A percentile compares a stretch with the other conserved stretches of the same genome.
Conservation (phyloP, 2,329 filamentous ascomycete species). For the Knufia fluminis region DNA sequence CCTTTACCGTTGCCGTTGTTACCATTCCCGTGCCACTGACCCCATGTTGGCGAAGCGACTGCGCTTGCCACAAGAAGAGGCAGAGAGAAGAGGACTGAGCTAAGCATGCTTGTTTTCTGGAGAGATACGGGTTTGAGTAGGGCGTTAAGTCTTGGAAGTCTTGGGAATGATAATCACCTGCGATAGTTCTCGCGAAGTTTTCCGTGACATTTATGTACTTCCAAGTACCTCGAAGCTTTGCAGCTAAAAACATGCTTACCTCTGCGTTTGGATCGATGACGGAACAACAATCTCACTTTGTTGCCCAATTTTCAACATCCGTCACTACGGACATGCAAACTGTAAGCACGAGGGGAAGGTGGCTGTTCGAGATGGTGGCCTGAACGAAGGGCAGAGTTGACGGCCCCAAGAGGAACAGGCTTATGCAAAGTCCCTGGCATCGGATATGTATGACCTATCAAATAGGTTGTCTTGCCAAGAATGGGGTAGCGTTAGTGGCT, state of each 20-base stretch:
- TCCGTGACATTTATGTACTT: background rate
- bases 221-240: background rate
- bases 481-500: background rate
- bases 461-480: background rate
- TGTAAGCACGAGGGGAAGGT: background rate
- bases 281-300: too few relatives aligned
- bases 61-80: background rate
- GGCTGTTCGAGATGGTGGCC: background rate
- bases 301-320: too few relatives aligned
- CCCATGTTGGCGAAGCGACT: slow-evolving; percentile 5
- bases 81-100: background rate
- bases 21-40: background rate
- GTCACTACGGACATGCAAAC: background rate
- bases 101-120: slow-evolving; percentile 1
- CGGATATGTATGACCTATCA: background rate
- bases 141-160: background rate
- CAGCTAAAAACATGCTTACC: background rate
- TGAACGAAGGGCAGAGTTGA: background rate
- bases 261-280: background rate
- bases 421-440: background rate
- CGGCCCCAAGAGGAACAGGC: too few relatives aligned
- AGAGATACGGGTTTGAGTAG: background rate
- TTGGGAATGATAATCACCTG: background rate
- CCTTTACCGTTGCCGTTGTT: slow-evolving; percentile 1
- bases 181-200: too few relatives aligned